Evolutionary conservation across 352 stramenopile species (phyloP), one percentile per base, ranked within the genome.

Genomic region (Aphanomyces invadans): DNA sequence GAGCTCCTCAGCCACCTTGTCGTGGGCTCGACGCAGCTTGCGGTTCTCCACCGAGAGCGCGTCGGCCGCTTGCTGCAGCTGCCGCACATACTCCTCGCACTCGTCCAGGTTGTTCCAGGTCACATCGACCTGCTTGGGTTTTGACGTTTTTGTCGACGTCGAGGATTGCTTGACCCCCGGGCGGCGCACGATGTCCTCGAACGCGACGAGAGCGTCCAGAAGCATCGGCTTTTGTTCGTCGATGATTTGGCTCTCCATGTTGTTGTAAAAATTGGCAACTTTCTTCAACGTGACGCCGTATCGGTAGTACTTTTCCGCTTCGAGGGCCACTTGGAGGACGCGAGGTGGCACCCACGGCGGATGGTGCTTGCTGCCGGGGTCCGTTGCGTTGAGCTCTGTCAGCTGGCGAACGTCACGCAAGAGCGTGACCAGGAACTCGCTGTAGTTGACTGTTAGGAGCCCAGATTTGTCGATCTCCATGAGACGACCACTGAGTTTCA

Each of bases 181-280:
- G 0, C 80, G 74, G 39, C 92, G 77, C 0, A 94, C 85, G 0
- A 80, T 79, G 3, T 90, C 80, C 70, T 98, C 93, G 57, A 98
- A 98, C 1, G 86, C 81, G 12, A 97, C 64, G 0, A 98, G 78
- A 17, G 88, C 89, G 51, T 97, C 88, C 2, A 98, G 72, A 19
- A 98, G 78, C 88, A 98, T 97, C 2, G 90, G 85, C 64, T 97
- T 97, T 77, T 98, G 92, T 59, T 90, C 83, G 10, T 92, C 79
- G 28, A 98, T 97, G 70, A 98, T 98, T 62, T 97, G 82, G 7
- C 81, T 83, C 28, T 96, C 90, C 69, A 98, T 95, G 63, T 86
- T 96, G 79, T 98, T 98, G 84, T 98, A 98, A 70, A 98, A 98
- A 62, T 97, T 97, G 1, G 95, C 90, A 5, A 97, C 88, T 71